Evolutionary conservation across 2,329 filamentous ascomycete species (phyloP).

Genomic region (Fusarium sarcochroum): DNA sequence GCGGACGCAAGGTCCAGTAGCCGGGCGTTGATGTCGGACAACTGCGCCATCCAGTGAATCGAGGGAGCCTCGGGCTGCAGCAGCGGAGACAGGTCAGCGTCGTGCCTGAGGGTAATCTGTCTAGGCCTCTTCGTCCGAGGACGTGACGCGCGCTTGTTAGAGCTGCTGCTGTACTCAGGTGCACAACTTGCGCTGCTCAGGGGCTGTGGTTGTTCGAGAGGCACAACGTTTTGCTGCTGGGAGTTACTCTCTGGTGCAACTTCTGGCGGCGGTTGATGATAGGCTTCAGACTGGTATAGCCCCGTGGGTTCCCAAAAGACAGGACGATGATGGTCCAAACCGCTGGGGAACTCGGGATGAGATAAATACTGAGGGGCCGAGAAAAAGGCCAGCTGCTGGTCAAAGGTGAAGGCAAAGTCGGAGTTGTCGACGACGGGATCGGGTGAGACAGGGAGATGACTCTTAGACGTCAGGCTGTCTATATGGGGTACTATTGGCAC

Average conservation of each 20-base stretch:
- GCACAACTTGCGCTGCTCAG: constrained; percentile 39
- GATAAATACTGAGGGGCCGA: constrained; percentile 49
- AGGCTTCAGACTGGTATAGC: constrained; percentile 25
- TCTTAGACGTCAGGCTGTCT: constrained; percentile 43
- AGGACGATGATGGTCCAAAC: constrained; percentile 14
- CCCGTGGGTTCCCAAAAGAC: constrained; percentile 45
- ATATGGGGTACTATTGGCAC: constrained; percentile 49
- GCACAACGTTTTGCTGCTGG: constrained; percentile 27
- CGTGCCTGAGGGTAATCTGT: constrained; percentile 53
- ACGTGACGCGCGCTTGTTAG: constrained; percentile 44
- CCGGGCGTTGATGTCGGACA: constrained; percentile 56
- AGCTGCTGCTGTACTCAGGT: constrained; percentile 44
- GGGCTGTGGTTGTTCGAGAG: constrained; percentile 21
- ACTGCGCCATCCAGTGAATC: constrained; percentile 57
- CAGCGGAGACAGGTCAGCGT: constrained; percentile 36
- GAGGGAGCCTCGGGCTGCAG: constrained; percentile 40
- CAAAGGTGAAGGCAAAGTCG: constrained; percentile 56
- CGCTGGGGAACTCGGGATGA: constrained; percentile 42
- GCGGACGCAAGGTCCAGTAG: constrained; percentile 56
- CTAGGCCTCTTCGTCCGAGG: constrained; percentile 48
- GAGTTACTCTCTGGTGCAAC: constrained; percentile 40
- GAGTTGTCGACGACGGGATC: constrained; percentile 50
- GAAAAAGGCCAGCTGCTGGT: constrained; percentile 52
- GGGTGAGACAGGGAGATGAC: constrained; percentile 49
- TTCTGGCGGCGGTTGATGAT: constrained; percentile 22